Conservation (phyloP, 345 rosid species). For the Eucalyptus leucophloia region DNA sequence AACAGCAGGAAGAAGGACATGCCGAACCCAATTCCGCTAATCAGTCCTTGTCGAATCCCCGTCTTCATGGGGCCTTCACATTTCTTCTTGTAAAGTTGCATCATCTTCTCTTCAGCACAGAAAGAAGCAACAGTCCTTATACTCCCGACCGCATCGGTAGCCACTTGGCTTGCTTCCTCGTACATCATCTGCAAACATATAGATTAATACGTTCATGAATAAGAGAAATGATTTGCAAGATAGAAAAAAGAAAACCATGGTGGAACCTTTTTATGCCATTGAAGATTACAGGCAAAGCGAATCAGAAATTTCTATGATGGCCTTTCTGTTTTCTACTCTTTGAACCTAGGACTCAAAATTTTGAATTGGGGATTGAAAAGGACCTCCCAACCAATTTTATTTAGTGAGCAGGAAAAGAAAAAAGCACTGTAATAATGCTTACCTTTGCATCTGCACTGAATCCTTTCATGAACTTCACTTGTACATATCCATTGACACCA, state of each 20-base stretch:
- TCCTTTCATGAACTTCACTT: conserved; percentile 54
- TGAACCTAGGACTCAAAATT: not conserved
- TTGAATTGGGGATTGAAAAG: not conserved
- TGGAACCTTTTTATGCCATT: not conserved
- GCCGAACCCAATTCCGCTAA: conserved; percentile 67
- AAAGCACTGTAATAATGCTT: not conserved
- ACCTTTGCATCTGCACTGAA: conserved; percentile 84
- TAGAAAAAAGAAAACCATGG: not conserved
- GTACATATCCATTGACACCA: conserved; percentile 45
- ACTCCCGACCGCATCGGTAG: conserved; percentile 78
- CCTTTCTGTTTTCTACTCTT: not conserved
- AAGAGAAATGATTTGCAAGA: not conserved
- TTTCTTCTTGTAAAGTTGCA: conserved; percentile 57
- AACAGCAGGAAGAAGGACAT: conserved; percentile 42
- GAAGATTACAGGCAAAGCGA: not conserved
- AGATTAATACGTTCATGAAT: not conserved
- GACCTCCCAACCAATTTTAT: not conserved
- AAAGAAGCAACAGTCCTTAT: conserved; percentile 87
- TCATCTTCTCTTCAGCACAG: conserved; percentile 77
- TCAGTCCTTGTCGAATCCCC: conserved; percentile 61
- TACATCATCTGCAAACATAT: conserved; percentile 51
- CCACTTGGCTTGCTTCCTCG: conserved; percentile 93
- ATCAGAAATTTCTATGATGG: not conserved
- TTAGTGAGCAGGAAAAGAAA: not conserved
- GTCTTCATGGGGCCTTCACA: conserved; percentile 72